A percentile compares a stretch with the other conserved stretches of the same genome.
phyloP scores from a whole-genome alignment of 345 rosid species.

The Aegle marmelos region DNA sequence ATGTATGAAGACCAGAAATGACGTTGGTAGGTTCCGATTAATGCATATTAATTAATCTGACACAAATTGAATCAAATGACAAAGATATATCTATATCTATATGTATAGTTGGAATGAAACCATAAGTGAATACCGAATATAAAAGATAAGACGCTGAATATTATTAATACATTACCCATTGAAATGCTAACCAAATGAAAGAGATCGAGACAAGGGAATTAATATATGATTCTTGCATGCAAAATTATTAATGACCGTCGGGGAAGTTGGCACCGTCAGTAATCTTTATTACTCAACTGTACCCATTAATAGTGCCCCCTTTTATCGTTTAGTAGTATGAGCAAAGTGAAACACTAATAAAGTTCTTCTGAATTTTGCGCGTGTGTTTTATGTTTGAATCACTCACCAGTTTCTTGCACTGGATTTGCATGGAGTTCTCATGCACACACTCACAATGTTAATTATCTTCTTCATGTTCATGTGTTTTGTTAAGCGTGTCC shows the following conservation, averaged over 20 bases:
- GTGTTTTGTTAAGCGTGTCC: background rate
- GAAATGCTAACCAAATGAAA: no score
- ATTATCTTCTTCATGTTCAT: background rate
- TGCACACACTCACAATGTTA: background rate
- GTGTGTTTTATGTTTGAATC: background rate
- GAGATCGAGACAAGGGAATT: no score
- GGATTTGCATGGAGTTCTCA: constrained; percentile 11
- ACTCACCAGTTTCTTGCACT: constrained; percentile 4
- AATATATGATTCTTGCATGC: background rate
- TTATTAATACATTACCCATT: no score
- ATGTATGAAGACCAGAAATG: no score
- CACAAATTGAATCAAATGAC: no score
- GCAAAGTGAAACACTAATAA: no score
- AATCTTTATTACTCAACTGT: constrained; percentile 26
- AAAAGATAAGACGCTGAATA: no score
- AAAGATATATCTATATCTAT: no score
- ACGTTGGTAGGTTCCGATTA: no score
- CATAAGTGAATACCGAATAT: no score
- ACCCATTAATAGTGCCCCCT: background rate
- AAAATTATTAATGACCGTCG: constrained; percentile 36
- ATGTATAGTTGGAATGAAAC: no score
- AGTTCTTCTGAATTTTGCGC: background rate
- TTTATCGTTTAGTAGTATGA: background rate
- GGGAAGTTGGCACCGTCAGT: constrained; percentile 35
- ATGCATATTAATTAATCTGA: no score